phyloP scores from a whole-genome alignment of 2,329 filamentous ascomycete genomes.

The Alternaria sp. region DNA sequence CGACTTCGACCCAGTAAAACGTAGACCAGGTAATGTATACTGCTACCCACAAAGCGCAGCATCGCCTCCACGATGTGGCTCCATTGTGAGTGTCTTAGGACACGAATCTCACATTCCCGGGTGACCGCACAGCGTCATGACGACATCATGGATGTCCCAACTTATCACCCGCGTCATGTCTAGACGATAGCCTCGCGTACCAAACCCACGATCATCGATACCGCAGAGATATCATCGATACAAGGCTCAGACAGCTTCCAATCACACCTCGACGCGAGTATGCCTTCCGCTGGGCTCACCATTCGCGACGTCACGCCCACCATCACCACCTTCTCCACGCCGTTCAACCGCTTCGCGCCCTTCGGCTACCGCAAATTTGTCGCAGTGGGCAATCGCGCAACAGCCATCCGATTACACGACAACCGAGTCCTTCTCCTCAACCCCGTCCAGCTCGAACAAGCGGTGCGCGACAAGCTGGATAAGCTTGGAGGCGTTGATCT shows the following conservation, averaged over 20 bases:
- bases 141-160: background rate
- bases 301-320: slow-evolving; percentile 12
- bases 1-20: too few species aligned
- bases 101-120: accelerated
- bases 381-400: slow-evolving; percentile 24
- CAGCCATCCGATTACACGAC: slow-evolving; percentile 16
- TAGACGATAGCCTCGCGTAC: background rate
- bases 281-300: background rate
- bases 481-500: slow-evolving; percentile 18
- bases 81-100: background rate
- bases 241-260: background rate
- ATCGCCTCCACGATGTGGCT: background rate
- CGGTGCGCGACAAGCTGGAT: slow-evolving; percentile 9
- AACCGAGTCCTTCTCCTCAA: slow-evolving; percentile 17
- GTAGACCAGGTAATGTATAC: background rate
- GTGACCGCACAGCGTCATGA: background rate
- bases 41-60: background rate
- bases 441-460: slow-evolving; percentile 11
- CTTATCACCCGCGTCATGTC: background rate
- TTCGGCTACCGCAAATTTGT: slow-evolving; percentile 23
- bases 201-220: background rate
- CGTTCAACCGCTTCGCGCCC: slow-evolving; percentile 24
- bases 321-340: slow-evolving; percentile 20
- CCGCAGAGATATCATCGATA: accelerated
- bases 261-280: background rate